Evolutionary conservation across 148 eudicot genomes (phyloP), one percentile per base, ranked within the genome.

Genomic region (Polygonum aviculare): DNA sequence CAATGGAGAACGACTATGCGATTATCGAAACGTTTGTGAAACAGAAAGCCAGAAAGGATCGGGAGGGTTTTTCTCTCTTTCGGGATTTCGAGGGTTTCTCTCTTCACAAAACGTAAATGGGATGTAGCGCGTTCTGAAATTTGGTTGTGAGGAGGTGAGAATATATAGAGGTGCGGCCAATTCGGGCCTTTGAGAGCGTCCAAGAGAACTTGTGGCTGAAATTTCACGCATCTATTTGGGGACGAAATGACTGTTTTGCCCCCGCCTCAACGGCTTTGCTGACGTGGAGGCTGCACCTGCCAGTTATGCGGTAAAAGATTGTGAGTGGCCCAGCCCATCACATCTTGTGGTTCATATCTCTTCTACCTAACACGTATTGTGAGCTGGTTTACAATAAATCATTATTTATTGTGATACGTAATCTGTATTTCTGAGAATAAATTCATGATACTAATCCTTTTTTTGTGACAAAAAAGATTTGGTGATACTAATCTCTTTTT

Each of bases 181-280:
- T 12, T 18, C 69, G 39, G 33, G 67, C 14, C 5, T 21, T 21
- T 54, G 67, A 60, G 67, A 9, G 33, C 36, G 72, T 14, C 72
- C 45, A 67, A 36, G 72, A 15, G 45, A 35, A 9, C 71, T 65
- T 67, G 72, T 67, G 72, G 72, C 72, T 67, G 44, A 67, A 1
- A 65, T 12, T 38, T 5, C 44, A 35, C 3, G n/a, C 21, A 35
- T 41, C 21, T 67, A 4, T 36, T 35, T 35, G 5, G 15, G 12
- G 44, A 4, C 19, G 71, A 67, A 31, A 35, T 67, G 36, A 35
- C 72, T 1, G 9, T 67, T 18, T 16, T 67, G 2, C 72, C 72
- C 41, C 41, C 45, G 31, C 31, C 31, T 15, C 45, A 15, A 38
- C 11, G 19, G 45, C 7, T 35, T 6, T 5, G 44, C 39, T 63